phyloP scores from a whole-genome alignment of 2,329 filamentous ascomycete genomes.

The Emmonsiellopsis sp. region DNA sequence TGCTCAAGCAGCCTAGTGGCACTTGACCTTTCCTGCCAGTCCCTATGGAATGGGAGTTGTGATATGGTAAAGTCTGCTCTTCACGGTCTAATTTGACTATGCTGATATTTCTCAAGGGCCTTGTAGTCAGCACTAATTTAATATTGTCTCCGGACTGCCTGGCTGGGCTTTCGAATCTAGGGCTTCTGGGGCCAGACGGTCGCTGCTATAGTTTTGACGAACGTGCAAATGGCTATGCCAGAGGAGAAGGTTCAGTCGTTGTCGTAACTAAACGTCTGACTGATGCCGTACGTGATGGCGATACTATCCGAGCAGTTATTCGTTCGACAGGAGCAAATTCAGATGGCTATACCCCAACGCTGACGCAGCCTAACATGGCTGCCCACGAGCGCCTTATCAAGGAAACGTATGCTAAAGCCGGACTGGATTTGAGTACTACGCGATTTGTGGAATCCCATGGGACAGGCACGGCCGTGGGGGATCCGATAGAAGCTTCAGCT shows the following conservation, averaged over 20 bases:
- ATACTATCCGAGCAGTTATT: slow-evolving; percentile 36
- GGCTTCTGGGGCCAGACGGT: slow-evolving; percentile 15
- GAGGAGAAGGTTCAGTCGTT: slow-evolving; percentile 34
- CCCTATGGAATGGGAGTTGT: slow-evolving; percentile 12
- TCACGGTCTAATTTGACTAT: slow-evolving; percentile 1
- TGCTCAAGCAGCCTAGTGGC: slow-evolving; percentile 20
- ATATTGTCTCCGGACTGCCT: slow-evolving; percentile 11
- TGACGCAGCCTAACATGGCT: slow-evolving; percentile 29
- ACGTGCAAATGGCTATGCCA: slow-evolving; percentile 33
- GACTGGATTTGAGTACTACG: slow-evolving; percentile 6
- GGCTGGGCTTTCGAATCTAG: slow-evolving; percentile 13
- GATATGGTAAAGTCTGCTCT: slow-evolving; percentile 7
- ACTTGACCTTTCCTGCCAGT: slow-evolving; percentile 22
- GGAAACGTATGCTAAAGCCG: slow-evolving; percentile 16
- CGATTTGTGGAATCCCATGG: slow-evolving; percentile 23
- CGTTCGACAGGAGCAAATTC: slow-evolving; percentile 29
- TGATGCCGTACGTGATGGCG: slow-evolving; percentile 31
- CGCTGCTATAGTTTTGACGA: slow-evolving; percentile 23
- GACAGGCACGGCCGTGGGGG: slow-evolving; percentile 30
- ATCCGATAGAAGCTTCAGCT: slow-evolving; percentile 12
- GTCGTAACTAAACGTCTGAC: slow-evolving; percentile 33
- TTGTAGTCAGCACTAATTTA: slow-evolving; percentile 18
- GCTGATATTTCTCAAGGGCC: slow-evolving; percentile 2
- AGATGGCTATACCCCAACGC: slow-evolving; percentile 34
- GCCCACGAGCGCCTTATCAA: slow-evolving; percentile 21